Base-by-base conservation (phyloP, 2,329 filamentous ascomycete genomes). In the Penicillium polonicum region DNA sequence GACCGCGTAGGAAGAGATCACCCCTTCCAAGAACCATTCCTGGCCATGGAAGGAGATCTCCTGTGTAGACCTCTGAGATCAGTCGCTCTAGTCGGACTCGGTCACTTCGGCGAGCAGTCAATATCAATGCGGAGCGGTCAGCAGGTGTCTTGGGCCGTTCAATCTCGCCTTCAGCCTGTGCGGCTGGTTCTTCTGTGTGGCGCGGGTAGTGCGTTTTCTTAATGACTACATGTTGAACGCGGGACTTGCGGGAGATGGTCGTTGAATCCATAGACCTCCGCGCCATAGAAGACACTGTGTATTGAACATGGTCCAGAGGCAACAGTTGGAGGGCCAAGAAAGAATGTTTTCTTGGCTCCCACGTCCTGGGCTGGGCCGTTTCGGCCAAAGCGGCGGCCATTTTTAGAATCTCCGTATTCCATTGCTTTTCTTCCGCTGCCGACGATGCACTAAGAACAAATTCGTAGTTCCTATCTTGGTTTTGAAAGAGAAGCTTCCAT, bases 401-500 rank as follows among this genome's bases (percentile, higher is more conserved):
- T 60, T 80, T 79, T 31, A 79, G 74, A 23, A 96, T 78, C n/a
- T 87, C 83, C 17, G 78, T 80, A 61, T 88, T 87, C 93, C 94
- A 99, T 66, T 88, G 85, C 45, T 83, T 78, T 67, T 94, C 91
- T 71, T 99, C 93, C 41, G 83, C 85, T 0, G 85, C 80, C 1
- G 89, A 93, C 67, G 92, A 96, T 36, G 92, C 93, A 63, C 89
- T 95, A 76, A 96, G 82, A 41, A 97, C 86, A 17, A 96, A 76
- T 74, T 97, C 93, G 70, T 90, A 93, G 52, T 93, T 79, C 59
- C 89, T 86, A 63, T 89, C 84, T 56, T 88, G 82, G 63, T 85
- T 85, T 70, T 94, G 88, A 68, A 97, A 97, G 3, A 91, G 82
- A 12, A 97, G 69, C 72, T 97, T 99, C 93, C 92, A 97, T 1